Evolutionary conservation across 164 flowering plant species (phyloP).

Genomic region (Akebia trifoliata): DNA sequence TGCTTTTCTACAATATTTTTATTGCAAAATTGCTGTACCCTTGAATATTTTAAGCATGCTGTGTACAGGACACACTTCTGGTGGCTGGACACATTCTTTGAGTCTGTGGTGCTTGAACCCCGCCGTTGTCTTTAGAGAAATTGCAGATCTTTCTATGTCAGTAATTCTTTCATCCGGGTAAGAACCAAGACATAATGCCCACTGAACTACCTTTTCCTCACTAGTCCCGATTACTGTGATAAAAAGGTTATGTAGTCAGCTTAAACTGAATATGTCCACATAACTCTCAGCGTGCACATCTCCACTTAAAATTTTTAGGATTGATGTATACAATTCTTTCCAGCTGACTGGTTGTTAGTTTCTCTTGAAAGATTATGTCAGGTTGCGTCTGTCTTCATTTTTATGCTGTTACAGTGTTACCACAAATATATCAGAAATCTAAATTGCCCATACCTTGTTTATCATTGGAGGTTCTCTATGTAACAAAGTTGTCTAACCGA

Average conservation of each 20-base stretch:
- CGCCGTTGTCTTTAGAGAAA: constrained; percentile 76
- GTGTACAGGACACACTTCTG: constrained; percentile 36
- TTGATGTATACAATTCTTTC: too few relatives aligned
- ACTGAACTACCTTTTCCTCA: background rate
- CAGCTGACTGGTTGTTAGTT: too few relatives aligned
- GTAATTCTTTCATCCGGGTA: constrained; percentile 96
- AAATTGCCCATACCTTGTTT: background rate
- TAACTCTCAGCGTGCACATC: too few relatives aligned
- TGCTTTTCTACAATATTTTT: too few relatives aligned
- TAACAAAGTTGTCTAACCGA: background rate
- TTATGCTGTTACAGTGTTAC: background rate
- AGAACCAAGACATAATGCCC: constrained; percentile 13
- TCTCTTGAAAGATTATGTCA: too few relatives aligned
- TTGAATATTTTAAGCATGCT: constrained; percentile 9
- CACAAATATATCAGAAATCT: background rate
- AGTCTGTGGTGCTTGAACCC: constrained; percentile 97
- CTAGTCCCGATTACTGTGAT: background rate
- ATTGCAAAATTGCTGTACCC: background rate
- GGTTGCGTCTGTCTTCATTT: too few relatives aligned
- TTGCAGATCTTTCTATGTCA: constrained; percentile 71
- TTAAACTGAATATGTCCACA: too few relatives aligned
- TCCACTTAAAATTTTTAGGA: too few relatives aligned
- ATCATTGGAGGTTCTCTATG: background rate
- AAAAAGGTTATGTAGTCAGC: background rate
- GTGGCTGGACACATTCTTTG: constrained; percentile 49